phyloP scores from a whole-genome alignment of 1,139 yeast genomes.

The Protomyces pachydermus region DNA sequence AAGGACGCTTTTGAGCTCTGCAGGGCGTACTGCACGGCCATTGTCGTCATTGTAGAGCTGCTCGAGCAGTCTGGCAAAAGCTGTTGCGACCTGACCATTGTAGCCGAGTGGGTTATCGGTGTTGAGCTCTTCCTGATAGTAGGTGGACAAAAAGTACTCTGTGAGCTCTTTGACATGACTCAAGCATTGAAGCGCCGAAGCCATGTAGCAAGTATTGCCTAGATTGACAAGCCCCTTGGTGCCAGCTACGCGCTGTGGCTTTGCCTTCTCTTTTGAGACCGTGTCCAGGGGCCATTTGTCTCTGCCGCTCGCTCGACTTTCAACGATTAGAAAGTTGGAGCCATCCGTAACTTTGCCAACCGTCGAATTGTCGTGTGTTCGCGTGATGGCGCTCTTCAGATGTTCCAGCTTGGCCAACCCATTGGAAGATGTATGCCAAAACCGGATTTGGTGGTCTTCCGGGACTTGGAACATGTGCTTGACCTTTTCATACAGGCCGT shows the following conservation, averaged over 20 bases:
- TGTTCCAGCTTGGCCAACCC: slow-evolving; percentile 17
- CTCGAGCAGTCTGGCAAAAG: slow-evolving; percentile 64
- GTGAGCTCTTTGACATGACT: slow-evolving; percentile 81
- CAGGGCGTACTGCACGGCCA: slow-evolving; percentile 48
- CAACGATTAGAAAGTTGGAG: slow-evolving; percentile 14
- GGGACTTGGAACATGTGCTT: slow-evolving; percentile 10
- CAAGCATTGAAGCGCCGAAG: slow-evolving; percentile 88
- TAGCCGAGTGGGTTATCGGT: slow-evolving; percentile 76
- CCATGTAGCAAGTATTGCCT: slow-evolving; percentile 96
- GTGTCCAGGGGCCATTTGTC: slow-evolving; percentile 20
- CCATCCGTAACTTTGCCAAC: slow-evolving; percentile 23
- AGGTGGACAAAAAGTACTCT: slow-evolving; percentile 60
- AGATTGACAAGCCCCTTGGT: slow-evolving; percentile 63
- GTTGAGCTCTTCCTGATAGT: slow-evolving; percentile 66
- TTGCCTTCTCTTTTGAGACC: slow-evolving; percentile 11
- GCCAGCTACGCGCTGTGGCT: slow-evolving; percentile 10
- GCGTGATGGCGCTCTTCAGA: slow-evolving; percentile 11
- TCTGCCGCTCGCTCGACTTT: slow-evolving; percentile 4
- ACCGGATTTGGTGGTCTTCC: slow-evolving; percentile 5
- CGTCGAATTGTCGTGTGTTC: slow-evolving; percentile 11
- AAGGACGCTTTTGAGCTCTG: slow-evolving; percentile 70
- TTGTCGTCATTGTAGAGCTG: slow-evolving; percentile 48
- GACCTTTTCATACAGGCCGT: slow-evolving; percentile 21
- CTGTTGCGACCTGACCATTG: slow-evolving; percentile 69
- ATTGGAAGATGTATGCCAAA: slow-evolving; percentile 21